Conservation (phyloP, 108 stramenopile species). For the Skeletonema tropicum region DNA sequence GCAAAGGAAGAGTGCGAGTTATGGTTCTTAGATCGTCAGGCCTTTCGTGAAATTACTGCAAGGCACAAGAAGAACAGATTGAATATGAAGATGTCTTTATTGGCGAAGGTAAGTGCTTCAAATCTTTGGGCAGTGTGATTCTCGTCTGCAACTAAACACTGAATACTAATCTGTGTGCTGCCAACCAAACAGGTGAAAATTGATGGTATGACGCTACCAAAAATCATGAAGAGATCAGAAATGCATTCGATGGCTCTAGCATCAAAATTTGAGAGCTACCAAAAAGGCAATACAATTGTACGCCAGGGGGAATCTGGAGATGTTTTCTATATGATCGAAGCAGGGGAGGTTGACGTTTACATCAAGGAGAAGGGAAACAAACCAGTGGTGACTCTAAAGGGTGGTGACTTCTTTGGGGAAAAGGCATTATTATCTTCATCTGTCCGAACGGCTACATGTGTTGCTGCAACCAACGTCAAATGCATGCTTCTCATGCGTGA, state of each 20-base stretch:
- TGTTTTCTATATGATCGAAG: conserved; percentile 60
- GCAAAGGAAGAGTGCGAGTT: conserved; percentile 48
- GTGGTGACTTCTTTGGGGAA: conserved; percentile 57
- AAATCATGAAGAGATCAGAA: conserved; percentile 48
- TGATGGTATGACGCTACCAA: conserved; percentile 48
- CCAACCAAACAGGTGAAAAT: conserved; percentile 36
- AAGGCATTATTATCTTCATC: conserved; percentile 53
- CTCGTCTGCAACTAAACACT: not conserved
- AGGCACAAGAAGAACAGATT: conserved; percentile 57
- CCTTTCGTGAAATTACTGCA: conserved; percentile 55
- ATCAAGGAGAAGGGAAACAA: conserved; percentile 44
- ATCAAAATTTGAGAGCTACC: conserved; percentile 39
- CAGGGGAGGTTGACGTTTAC: conserved; percentile 47
- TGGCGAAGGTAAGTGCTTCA: conserved; percentile 37
- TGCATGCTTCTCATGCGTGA: conserved; percentile 63
- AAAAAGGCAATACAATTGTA: conserved; percentile 39
- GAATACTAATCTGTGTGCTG: not conserved
- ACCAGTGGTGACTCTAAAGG: conserved; percentile 44
- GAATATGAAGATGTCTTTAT: conserved; percentile 52
- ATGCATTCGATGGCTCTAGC: conserved; percentile 52
- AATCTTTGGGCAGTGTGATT: not conserved
- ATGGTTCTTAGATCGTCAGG: conserved; percentile 70
- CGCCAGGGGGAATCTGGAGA: conserved; percentile 57
- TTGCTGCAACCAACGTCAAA: conserved; percentile 47
- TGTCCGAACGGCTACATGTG: conserved; percentile 56